phyloP scores from a whole-genome alignment of 176 grass and related monocot genomes.

The Carex pumila region DNA sequence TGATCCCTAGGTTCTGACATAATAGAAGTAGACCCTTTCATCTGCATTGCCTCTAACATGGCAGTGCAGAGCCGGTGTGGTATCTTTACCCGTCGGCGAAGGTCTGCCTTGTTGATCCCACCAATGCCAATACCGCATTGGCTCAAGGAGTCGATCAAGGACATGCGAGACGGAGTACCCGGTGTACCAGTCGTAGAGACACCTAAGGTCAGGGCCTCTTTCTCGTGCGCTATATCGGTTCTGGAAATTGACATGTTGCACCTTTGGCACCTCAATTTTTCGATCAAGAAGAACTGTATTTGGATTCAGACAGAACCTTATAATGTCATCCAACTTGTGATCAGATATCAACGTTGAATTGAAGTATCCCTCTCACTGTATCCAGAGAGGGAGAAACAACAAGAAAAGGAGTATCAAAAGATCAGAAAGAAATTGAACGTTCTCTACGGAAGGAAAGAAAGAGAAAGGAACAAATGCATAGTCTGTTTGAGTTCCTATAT shows the following conservation, averaged over 20 bases:
- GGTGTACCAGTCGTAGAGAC: not conserved
- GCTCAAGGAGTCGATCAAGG: conserved; percentile 46
- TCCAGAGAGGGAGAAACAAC: not conserved
- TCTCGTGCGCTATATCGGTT: not conserved
- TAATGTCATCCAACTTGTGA: not conserved
- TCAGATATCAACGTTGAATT: not conserved
- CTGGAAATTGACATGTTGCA: conserved; percentile 2
- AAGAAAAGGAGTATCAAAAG: not conserved
- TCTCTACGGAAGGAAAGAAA: not conserved
- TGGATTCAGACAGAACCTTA: not conserved
- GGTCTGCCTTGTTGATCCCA: conserved; percentile 58
- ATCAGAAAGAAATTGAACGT: not conserved
- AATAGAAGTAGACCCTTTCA: not conserved
- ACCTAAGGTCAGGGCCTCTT: not conserved
- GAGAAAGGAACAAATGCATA: not conserved
- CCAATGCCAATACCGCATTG: conserved; percentile 56
- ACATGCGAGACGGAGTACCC: not conserved
- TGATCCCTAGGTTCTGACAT: not conserved
- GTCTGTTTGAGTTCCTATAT: not conserved
- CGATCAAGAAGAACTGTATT: not conserved
- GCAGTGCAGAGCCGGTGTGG: conserved; percentile 44
- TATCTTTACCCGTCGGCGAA: conserved; percentile 38
- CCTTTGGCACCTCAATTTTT: not conserved
- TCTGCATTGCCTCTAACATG: conserved; percentile 45
- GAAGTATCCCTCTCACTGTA: not conserved